Base-by-base conservation (phyloP, 2,329 filamentous ascomycete genomes). In the Lasiodiplodia hormozganensis region DNA sequence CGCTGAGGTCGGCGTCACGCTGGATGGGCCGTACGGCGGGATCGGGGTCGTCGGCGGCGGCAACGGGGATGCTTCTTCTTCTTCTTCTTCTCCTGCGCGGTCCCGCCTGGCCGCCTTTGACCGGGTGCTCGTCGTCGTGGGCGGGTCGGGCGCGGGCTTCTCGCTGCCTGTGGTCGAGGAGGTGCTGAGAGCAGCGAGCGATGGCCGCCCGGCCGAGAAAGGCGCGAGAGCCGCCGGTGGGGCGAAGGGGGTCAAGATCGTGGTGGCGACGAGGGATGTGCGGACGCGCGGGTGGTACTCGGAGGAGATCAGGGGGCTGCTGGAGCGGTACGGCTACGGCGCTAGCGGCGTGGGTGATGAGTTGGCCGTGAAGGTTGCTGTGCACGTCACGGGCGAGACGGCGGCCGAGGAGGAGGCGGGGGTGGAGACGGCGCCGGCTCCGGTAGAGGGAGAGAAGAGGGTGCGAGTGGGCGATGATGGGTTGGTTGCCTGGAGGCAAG, bases 1-100 rank as follows among this genome's bases (percentile, higher is more conserved):
- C 31, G 43, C 76, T 86, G 1, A 79, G 0, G 84, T 89, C 0
- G 74, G 87, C 0, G 43, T 47, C 1, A 5, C n/a, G 18, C 70
- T 89, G 0, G 87, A 89, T 51, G 87, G 88, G 0, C 87, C 87
- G 0, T 89, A 89, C 68, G 86, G 88, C 0, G 87, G 87, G 0
- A 74, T 87, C 21, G 80, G 81, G 56, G 43, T 16, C 23, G 49
- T 10, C 2, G 21, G 10, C 11, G 11, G 23, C 3, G 10, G 12
- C 23, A 4, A 31, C 71, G 31, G 60, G 70, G 18, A 62, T 64
- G 21, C 12, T 12, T 40, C 38, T 40, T 12, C 11, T 12, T 40
- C 38, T 40, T 12, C 11, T 16, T 12, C 11, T 16, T 6, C 12
- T 16, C 2, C 14, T 40, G 38, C 38, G 38, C 38, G 12, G 38